phyloP scores from a whole-genome alignment of 2,329 filamentous ascomycete genomes.

The Phaeosphaeria sp. region DNA sequence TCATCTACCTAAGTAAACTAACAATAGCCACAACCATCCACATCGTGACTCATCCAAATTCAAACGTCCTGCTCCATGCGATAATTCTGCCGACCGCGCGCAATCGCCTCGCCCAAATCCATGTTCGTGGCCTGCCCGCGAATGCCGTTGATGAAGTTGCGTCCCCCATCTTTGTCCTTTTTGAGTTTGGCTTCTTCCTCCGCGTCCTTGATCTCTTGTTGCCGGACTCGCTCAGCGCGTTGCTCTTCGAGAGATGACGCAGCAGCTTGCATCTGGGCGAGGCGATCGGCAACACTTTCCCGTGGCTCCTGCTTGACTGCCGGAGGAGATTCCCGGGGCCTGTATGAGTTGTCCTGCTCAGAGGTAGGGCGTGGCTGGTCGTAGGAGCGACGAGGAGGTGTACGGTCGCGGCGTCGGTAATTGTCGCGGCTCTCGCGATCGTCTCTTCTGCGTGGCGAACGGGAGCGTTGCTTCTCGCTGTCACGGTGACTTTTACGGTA shows the following conservation, averaged over 20 bases:
- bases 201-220: conserved; percentile 39
- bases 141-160: conserved; percentile 31
- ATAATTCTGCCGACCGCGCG: conserved; percentile 30
- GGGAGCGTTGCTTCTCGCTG: conserved; percentile 18
- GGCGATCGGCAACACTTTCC: conserved; percentile 34
- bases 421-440: conserved; percentile 23
- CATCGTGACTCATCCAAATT: background rate
- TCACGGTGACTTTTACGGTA: conserved; percentile 27
- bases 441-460: conserved; percentile 21
- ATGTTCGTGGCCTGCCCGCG: conserved; percentile 31
- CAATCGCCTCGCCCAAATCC: conserved; percentile 37
- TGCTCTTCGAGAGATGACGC: conserved; percentile 41
- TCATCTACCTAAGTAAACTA: background rate
- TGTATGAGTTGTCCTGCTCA: conserved; percentile 12
- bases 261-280: conserved; percentile 44
- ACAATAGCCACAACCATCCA: background rate
- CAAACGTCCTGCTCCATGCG: conserved; percentile 24
- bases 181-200: conserved; percentile 38
- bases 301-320: conserved; percentile 12
- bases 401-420: conserved; percentile 29
- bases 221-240: conserved; percentile 41
- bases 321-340: conserved; percentile 9
- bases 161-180: conserved; percentile 31
- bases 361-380: conserved; percentile 18
- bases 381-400: conserved; percentile 17